Conservation (phyloP, 352 stramenopile genomes). For the Pythium monospermum region DNA sequence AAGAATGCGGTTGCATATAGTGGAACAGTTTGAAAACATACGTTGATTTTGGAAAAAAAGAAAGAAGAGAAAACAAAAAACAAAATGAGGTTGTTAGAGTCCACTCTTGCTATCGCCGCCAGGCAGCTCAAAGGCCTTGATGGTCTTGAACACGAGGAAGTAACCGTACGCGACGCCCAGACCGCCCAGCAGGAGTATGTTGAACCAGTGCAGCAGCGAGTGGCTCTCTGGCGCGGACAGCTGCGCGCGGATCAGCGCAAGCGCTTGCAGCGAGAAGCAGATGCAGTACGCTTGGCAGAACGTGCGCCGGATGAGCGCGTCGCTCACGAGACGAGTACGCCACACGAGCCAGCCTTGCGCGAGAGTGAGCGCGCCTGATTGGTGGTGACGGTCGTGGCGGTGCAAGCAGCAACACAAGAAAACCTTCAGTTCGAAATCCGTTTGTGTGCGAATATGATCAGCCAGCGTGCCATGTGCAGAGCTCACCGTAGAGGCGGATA, state of each 20-base stretch:
- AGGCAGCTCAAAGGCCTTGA: constrained; percentile 84
- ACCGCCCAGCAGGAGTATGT: constrained; percentile 63
- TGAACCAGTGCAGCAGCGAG: constrained; percentile 78
- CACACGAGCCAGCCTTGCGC: constrained; percentile 84
- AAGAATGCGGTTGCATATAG: too few species aligned
- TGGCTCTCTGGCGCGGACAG: constrained; percentile 67
- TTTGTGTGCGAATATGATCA: neutral
- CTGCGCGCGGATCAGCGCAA: constrained; percentile 70
- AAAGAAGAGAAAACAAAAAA: too few species aligned
- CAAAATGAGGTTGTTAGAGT: too few species aligned
- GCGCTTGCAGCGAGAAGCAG: constrained; percentile 75
- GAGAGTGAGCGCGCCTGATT: constrained; percentile 76
- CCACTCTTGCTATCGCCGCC: too few species aligned
- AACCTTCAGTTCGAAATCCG: too few species aligned
- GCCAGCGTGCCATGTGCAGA: neutral
- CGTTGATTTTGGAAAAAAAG: too few species aligned
- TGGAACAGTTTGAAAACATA: too few species aligned
- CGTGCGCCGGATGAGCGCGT: constrained; percentile 76
- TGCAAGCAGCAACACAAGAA: neutral
- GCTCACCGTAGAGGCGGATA: constrained; percentile 75
- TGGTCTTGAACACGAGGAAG: constrained; percentile 84
- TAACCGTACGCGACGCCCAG: constrained; percentile 75
- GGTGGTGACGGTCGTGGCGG: too few species aligned
- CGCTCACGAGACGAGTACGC: constrained; percentile 80
- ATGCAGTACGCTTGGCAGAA: constrained; percentile 88